Percentiles rank a stretch among this genome's conserved stretches.
These are phyloP conservation scores for Dinochytrium kinnereticum DNA, from an alignment of 371 early-diverging fungal species.

Conservation along the genomic window DNA sequence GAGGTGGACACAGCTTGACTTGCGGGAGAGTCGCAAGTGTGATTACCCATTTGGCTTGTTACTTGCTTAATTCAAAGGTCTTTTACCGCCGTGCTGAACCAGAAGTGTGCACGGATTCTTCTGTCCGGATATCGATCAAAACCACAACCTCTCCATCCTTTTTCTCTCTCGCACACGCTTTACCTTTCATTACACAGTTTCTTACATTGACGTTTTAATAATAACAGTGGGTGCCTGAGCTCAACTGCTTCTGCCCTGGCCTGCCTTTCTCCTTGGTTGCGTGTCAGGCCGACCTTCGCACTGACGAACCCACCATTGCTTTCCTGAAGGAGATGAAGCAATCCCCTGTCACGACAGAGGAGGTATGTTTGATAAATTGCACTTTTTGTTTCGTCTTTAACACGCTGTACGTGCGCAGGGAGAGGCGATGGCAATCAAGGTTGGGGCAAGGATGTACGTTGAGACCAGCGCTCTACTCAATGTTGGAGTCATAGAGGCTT, in stretches of 20 bases:
- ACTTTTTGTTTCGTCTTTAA: background rate
- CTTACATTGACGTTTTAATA: background rate
- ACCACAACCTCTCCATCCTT: no score
- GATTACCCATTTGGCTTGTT: no score
- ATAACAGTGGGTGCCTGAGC: slow-evolving; percentile 36
- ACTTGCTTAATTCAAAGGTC: no score
- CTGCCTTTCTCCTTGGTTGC: slow-evolving; percentile 23
- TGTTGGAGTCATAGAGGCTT: background rate
- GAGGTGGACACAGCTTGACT: no score
- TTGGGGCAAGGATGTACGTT: background rate
- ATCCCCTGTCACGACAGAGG: background rate
- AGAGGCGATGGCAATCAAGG: background rate
- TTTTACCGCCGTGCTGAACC: no score
- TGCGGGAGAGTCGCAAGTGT: no score
- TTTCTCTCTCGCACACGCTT: no score
- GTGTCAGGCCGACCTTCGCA: slow-evolving; percentile 25
- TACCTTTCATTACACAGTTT: background rate
- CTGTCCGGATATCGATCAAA: no score
- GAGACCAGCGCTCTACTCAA: background rate
- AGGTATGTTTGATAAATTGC: background rate
- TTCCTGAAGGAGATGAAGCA: background rate
- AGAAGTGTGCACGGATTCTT: no score
- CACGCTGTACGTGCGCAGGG: background rate
- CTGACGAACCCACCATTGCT: slow-evolving; percentile 8
- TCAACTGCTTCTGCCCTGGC: slow-evolving; percentile 21